Evolutionary conservation across 768 basidiomycete species (phyloP).

Genomic region (Boletus reticuloceps): DNA sequence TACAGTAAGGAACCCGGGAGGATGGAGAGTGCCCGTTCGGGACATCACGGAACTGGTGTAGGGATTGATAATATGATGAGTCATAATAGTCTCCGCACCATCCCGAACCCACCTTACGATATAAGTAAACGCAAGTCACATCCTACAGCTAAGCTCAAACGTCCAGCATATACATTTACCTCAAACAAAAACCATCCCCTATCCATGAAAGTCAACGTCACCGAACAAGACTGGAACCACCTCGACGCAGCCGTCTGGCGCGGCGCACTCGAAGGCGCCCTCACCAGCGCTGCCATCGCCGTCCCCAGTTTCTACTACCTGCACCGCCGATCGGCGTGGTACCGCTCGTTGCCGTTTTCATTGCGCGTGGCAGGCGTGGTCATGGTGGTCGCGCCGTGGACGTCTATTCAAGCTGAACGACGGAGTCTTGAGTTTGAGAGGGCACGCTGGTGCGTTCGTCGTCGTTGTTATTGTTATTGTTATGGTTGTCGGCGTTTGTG

Average conservation of each 20-base stretch:
- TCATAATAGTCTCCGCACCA: too few relatives aligned
- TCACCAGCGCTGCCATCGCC: conserved; percentile 45
- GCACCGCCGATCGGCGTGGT: conserved; percentile 53
- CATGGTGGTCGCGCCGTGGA: conserved; percentile 59
- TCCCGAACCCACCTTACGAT: too few relatives aligned
- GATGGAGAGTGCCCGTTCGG: too few relatives aligned
- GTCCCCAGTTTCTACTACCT: conserved; percentile 50
- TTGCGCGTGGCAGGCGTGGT: conserved; percentile 72
- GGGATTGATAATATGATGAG: too few relatives aligned
- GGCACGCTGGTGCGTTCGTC: conserved; percentile 50
- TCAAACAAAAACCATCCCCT: too few relatives aligned
- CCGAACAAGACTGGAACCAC: conserved; percentile 48
- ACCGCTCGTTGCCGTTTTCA: conserved; percentile 61
- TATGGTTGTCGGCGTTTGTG: too few relatives aligned
- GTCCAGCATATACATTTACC: too few relatives aligned
- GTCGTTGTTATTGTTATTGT: too few relatives aligned
- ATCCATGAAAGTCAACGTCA: conserved; percentile 29
- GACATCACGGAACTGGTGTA: too few relatives aligned
- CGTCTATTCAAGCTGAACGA: conserved; percentile 73
- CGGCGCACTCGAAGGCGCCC: conserved; percentile 58
- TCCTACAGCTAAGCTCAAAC: too few relatives aligned
- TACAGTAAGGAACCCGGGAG: too few relatives aligned
- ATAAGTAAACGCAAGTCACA: too few relatives aligned
- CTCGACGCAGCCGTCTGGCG: conserved; percentile 56
- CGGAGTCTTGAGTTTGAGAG: conserved; percentile 64